phyloP scores from a whole-genome alignment of 805 yeast species.

The Suhomyces sp. region DNA sequence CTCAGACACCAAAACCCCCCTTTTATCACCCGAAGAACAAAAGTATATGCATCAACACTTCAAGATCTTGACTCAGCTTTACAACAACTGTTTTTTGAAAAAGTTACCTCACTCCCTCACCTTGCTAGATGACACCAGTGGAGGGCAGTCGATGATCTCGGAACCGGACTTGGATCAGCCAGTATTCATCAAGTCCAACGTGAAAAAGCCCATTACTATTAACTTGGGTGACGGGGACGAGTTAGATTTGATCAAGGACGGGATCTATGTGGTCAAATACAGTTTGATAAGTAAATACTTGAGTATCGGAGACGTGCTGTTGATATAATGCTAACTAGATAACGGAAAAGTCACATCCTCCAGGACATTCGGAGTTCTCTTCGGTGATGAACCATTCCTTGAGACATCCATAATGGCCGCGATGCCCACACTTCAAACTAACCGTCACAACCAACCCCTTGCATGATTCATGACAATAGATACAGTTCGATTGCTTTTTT shows the following conservation, averaged over 20 bases:
- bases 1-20: conserved; percentile 6
- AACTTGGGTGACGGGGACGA: conserved; percentile 27
- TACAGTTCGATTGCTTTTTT: conserved; percentile 61
- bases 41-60: conserved; percentile 68
- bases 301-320: conserved; percentile 35
- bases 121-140: conserved; percentile 68
- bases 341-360: conserved; percentile 52
- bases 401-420: conserved; percentile 80
- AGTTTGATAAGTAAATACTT: conserved; percentile 33
- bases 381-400: conserved; percentile 71
- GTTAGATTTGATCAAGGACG: conserved; percentile 50
- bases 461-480: conserved; percentile 73
- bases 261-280: conserved; percentile 75
- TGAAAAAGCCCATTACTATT: conserved; percentile 23
- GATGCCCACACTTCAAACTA: conserved; percentile 76
- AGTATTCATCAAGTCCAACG: conserved; percentile 57
- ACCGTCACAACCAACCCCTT: conserved; percentile 62
- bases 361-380: conserved; percentile 71
- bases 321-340: conserved; percentile 21
- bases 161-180: conserved; percentile 73
- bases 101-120: conserved; percentile 68
- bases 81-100: conserved; percentile 63
- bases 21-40: conserved; percentile 46
- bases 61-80: conserved; percentile 58
- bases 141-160: conserved; percentile 66